Evolutionary conservation across 2,329 filamentous ascomycete species (phyloP).

Genomic region (Peltaster fructicola): DNA sequence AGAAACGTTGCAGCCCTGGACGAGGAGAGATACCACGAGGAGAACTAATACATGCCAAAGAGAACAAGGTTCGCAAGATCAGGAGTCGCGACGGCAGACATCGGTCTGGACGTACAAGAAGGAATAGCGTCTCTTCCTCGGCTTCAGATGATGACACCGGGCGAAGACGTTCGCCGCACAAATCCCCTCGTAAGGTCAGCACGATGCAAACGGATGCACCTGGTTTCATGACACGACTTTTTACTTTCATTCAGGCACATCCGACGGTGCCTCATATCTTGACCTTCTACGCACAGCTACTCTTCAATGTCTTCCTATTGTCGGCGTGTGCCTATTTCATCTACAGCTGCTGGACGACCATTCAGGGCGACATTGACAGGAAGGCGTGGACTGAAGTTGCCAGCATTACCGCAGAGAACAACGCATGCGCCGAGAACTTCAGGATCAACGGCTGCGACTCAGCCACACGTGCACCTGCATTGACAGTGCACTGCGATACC

Average conservation of each 20-base stretch:
- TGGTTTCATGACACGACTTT: too few species aligned
- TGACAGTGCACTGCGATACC: constrained; percentile 54
- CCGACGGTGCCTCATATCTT: constrained; percentile 48
- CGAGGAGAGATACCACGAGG: constrained; percentile 20
- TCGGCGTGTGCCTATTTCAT: constrained; percentile 44
- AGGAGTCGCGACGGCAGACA: constrained; percentile 13
- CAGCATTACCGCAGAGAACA: constrained; percentile 51
- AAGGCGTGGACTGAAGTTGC: constrained; percentile 52
- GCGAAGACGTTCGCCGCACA: too few species aligned
- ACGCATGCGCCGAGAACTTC: constrained; percentile 56
- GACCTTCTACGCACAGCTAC: constrained; percentile 47
- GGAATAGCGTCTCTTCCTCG: constrained; percentile 17
- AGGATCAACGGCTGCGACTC: constrained; percentile 56
- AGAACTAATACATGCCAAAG: constrained; percentile 21
- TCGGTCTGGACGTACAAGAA: constrained; percentile 11
- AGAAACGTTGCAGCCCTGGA: constrained; percentile 20
- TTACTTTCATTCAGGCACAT: constrained; percentile 45
- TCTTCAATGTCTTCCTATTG: constrained; percentile 47
- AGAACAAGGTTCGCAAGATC: constrained; percentile 20
- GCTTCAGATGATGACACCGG: constrained; percentile 10
- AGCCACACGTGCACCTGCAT: constrained; percentile 49
- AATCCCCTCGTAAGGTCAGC: too few species aligned
- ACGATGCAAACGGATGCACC: constrained; percentile 12
- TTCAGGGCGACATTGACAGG: constrained; percentile 57
- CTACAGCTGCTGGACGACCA: constrained; percentile 50